Base-by-base conservation (phyloP, 257 asterid species). In the Capsicum chinense region DNA sequence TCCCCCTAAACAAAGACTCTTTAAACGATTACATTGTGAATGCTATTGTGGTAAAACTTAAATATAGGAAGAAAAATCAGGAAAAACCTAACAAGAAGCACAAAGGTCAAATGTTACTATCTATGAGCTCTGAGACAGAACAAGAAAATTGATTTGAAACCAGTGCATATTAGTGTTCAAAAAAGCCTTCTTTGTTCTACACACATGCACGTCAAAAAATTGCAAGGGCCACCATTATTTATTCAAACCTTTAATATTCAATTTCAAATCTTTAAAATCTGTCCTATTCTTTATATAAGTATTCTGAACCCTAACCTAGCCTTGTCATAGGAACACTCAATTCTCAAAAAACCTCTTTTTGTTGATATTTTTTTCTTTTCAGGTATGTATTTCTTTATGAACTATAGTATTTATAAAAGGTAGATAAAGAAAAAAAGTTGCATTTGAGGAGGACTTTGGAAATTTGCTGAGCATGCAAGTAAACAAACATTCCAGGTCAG, bases 401-500 rank as follows among this genome's bases (percentile, higher is more conserved):
- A 39, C 11, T 39, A 68, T 15, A 14, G 76, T 39, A 68, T 69
- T 39, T 4, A 69, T 33, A 60, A 60, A 60, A 60, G 67, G 67
- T n/a, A 60, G 16, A 58, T 15, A 17, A 58, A 58, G 21, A 58
- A 5, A 58, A 58, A 3, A 58, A 58, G 63, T 57, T 57, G 63
- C 63, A 57, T 57, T 5, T 56, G 15, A 56, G 59, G 17, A 56
- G 17, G 74, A 39, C 44, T 39, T 39, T 39, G 44, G 44, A 39
- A 4, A 39, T 39, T 39, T 39, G 44, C 44, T 26, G 33, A 67
- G 5, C 44, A 26, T 66, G 17, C 3, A 64, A 33, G 80, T 73
- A 64, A 64, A 64, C 71, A 64, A 64, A 64, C 33, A 26, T 26
- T 26, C 33, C 73, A 66, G 35, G 73, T 66, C 33, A 67, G 74